These are phyloP conservation scores for Agaricales sp. DNA, from an alignment of 1,284 basidiomycete species.

Conservation along the genomic window DNA sequence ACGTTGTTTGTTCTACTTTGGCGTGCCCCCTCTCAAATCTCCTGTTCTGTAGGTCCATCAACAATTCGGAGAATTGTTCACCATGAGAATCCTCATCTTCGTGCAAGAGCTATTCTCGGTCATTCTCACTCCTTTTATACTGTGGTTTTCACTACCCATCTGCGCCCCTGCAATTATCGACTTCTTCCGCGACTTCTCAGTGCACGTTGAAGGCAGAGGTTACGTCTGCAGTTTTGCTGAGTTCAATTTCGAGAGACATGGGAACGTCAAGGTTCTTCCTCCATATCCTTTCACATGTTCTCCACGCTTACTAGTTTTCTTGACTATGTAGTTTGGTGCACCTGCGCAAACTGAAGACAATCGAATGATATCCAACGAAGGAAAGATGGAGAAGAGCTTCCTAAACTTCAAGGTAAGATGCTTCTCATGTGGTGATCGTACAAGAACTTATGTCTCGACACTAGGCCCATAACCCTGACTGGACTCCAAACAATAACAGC, in stretches of 20 bases:
- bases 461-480: constrained; percentile 85
- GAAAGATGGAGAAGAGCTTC: constrained; percentile 98
- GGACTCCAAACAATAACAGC: constrained; percentile 82
- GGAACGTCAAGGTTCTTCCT: constrained; percentile 76
- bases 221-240: constrained; percentile 98
- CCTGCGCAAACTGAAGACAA: constrained; percentile 58
- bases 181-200: constrained; percentile 94
- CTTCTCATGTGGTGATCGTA: too few species aligned
- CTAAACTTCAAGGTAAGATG: constrained; percentile 77
- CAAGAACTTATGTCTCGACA: neutral
- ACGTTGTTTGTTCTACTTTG: constrained; percentile 7
- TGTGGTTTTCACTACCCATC: constrained; percentile 85
- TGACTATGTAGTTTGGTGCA: constrained; percentile 57
- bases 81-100: constrained; percentile 84
- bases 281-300: constrained; percentile 11
- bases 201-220: constrained; percentile 93
- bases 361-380: constrained; percentile 75
- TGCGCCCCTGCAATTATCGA: constrained; percentile 88
- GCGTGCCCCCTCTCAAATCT: constrained; percentile 1
- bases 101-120: constrained; percentile 84
- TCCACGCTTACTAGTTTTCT: neutral
- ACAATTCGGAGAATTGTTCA: constrained; percentile 84
- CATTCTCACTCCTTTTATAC: constrained; percentile 86
- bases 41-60: constrained; percentile 59
- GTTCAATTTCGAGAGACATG: constrained; percentile 91